Evolutionary conservation across 176 grass and related monocot genomes (phyloP), one percentile per base, ranked within the genome.

Genomic region (Aegilops umbellulata): DNA sequence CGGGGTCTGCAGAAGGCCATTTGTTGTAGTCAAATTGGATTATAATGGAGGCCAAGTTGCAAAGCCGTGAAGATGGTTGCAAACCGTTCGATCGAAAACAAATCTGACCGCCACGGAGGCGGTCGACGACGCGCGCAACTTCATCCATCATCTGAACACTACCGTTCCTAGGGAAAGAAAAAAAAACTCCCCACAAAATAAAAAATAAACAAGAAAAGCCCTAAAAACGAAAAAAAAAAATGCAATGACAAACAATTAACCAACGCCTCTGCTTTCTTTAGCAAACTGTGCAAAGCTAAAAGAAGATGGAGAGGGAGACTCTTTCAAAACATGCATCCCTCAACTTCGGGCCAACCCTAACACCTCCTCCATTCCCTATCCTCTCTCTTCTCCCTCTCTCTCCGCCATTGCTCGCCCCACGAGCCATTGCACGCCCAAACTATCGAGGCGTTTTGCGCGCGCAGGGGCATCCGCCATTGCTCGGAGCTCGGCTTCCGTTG

Each of bases 211-310:
- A 47, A 44, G 15, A 47, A 47, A 47, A 47, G 44, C 44, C 13
- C 44, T 47, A 47, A 47, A 46, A 47, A 15, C 12, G 1, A 23
- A 24, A 4, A 23, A 24, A 4, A 23, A 71, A 74, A 24, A 73
- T 2, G 5, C 70, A 74, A 36, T 35, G 73, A 20, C 1, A 42
- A 63, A 74, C 57, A 32, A 65, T 42, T 41, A 3, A 72, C 26
- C 44, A 69, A 70, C 81, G 36, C 85, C 89, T 81, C 32, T 85
- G 76, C 77, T 91, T 88, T 91, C 81, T 91, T 91, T 91, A 85
- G 85, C 85, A 88, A 91, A 69, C 69, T 61, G 16, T 74, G 29
- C 16, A 23, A 16, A 65, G 64, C 72, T 38, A 69, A 55, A 72
- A 36, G 14, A 32, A 19, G 76, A 64, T 17, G 60, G 38, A 70